Base-by-base conservation (phyloP, 2,329 filamentous ascomycete genomes). In the Ascomycota sp. region DNA sequence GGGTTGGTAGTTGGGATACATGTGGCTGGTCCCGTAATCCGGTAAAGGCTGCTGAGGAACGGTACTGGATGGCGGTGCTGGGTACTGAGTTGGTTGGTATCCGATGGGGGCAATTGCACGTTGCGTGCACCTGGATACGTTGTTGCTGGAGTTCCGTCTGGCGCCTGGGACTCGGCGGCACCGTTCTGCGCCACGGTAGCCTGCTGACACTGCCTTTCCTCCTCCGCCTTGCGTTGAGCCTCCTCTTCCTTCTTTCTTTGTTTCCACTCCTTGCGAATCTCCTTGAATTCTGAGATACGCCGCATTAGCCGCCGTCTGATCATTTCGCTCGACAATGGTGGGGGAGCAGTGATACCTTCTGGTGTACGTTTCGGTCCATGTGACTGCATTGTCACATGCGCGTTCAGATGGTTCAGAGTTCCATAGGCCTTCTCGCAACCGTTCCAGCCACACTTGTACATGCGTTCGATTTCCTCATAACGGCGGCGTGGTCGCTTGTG, bases 381-480 rank as follows among this genome's bases (percentile, higher is more conserved):
- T 36, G 81, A 89, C 53, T 98, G 89, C 89, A 95, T 95, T 10
- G 89, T 95, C 29, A 98, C 89, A 47, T 98, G 89, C 24, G 89
- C 89, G 48, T 98, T 98, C 42, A 98, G 53, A 51, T 98, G 89
- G 53, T 98, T 98, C 36, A 98, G 58, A 28, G 89, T 98, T 35
- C 89, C 89, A 43, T 98, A 98, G 3, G 89, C 89, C 58, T 98
- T 98, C 55, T 98, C 89, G 48, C 89, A 98, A 7, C 85, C 85
- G 40, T 94, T 86, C 81, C 83, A 95, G 19, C 86, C 89, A 48
- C 89, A 98, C 56, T 95, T 95, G 63, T 98, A 95, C 89, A 98
- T 95, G 48, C 89, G 75, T 60, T 98, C 89, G 43, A 98, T 98
- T 51, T 98, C 89, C 55, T 98, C 89, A 45, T 94, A 98, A 31